These are phyloP conservation scores for Phallus indusiatus DNA, from an alignment of 768 basidiomycete genomes.

Conservation along the genomic window DNA sequence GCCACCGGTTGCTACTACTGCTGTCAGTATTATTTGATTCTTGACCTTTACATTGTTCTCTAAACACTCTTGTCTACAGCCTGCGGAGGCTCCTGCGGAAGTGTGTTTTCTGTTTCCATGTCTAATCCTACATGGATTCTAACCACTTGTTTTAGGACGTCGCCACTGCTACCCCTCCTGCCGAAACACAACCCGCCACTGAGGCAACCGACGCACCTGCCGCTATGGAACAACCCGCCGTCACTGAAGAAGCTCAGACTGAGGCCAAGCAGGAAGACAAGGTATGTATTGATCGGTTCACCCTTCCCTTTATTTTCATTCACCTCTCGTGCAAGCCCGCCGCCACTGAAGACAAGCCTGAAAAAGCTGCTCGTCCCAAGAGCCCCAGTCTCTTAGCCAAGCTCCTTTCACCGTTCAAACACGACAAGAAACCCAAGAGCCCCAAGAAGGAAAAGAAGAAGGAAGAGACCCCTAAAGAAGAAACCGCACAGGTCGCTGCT, in stretches of 20 bases:
- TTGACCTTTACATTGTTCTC: conserved; percentile 29
- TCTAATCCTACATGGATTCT: background rate
- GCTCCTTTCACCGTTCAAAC: conserved; percentile 72
- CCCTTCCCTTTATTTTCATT: too few species aligned
- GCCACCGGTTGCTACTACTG: conserved; percentile 33
- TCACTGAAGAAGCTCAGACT: conserved; percentile 23
- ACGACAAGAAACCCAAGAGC: conserved; percentile 42
- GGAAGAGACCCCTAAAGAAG: conserved; percentile 69
- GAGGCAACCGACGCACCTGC: conserved; percentile 21
- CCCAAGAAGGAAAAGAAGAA: conserved; percentile 46
- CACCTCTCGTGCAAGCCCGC: too few species aligned
- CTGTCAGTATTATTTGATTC: conserved; percentile 41
- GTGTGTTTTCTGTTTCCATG: conserved; percentile 20
- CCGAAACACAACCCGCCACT: conserved; percentile 22
- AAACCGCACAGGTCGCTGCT: conserved; percentile 22
- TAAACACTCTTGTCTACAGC: conserved; percentile 23
- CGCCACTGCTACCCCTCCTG: conserved; percentile 21
- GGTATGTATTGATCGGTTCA: too few species aligned
- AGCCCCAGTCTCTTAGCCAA: conserved; percentile 70
- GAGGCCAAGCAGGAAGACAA: conserved; percentile 4
- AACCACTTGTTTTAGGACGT: conserved; percentile 8
- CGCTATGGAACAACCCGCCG: conserved; percentile 23
- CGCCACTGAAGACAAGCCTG: conserved; percentile 32
- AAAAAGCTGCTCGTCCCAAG: conserved; percentile 72
- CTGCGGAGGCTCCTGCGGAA: conserved; percentile 31